Base-by-base conservation (phyloP, 306 rosid genomes). In the Quercus dentata region DNA sequence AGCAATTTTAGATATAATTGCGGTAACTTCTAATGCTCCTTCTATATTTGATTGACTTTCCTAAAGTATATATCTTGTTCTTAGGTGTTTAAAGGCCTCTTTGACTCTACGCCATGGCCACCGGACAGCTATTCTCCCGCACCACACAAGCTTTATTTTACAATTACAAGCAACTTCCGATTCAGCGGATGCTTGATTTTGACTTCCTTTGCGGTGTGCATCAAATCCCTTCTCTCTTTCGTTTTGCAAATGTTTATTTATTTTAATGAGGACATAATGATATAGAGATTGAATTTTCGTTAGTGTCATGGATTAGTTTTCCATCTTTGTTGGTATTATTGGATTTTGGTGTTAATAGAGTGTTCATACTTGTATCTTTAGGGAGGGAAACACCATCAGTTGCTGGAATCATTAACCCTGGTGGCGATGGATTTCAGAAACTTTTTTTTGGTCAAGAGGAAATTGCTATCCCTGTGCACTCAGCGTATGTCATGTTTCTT, bases 101-200 rank as follows among this genome's bases (percentile, higher is more conserved):
- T 82, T 75, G 79, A 79, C 76, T 85, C 76, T 31, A 64, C 82
- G 18, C 65, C 81, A 96, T 96, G 99, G 93, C 97, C 13, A 93
- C 99, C 13, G 98, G 98, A 74, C 99, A 96, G 87, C 87, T 96
- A 52, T 96, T 96, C 83, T 93, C 99, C 49, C 92, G 90, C 58
- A 90, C 91, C 7, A 93, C 99, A 1, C 99, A 96, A 76, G 98
- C 99, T 28, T 78, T 96, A 76, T 96, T 96, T 87, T 96, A 96
- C 87, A 96, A 93, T 87, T 93, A 96, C 91, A 96, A 96, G 90
- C 99, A 96, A 78, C 94, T 96, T 73, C 99, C 99, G 35, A 89
- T 93, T 78, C 99, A 96, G 85, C 87, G 98, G 85, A 96, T 96
- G 99, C 98, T 96, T 67, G 99, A 96, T 89, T 96, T 96, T 83